Percentiles rank a stretch among this genome's conserved stretches.
These are phyloP conservation scores for Aegilops bicornis DNA, from an alignment of 176 grass and related monocot genomes.

Conservation along the genomic window DNA sequence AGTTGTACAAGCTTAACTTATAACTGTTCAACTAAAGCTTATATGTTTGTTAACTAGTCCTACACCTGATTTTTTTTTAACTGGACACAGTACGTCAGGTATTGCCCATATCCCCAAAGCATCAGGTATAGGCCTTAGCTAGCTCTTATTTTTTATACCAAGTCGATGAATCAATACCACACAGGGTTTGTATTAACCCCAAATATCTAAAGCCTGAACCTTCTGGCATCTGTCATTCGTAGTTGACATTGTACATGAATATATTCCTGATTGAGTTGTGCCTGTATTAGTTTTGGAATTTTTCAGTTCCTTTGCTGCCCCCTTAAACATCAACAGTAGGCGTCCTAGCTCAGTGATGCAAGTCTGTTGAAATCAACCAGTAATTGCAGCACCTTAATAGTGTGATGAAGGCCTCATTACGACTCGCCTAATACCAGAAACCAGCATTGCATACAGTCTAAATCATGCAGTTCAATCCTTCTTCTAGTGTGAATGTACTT, in stretches of 20 bases:
- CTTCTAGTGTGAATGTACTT: constrained; percentile 7
- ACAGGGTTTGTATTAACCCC: background rate
- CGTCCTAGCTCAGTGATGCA: background rate
- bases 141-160: background rate
- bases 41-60: background rate
- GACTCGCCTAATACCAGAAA: background rate
- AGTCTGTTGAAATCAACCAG: background rate
- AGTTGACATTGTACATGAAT: background rate
- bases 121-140: background rate
- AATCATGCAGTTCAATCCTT: background rate
- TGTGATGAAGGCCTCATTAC: background rate
- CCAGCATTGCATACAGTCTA: background rate
- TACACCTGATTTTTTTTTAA: background rate
- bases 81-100: background rate
- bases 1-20: background rate
- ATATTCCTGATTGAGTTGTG: background rate
- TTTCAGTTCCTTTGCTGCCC: background rate
- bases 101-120: background rate
- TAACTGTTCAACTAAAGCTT: background rate
- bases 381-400: background rate
- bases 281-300: background rate
- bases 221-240: background rate
- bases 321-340: background rate
- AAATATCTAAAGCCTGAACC: background rate
- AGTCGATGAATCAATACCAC: background rate